phyloP scores from a whole-genome alignment of 371 early-diverging fungal species.

The Batkoa obscura region DNA sequence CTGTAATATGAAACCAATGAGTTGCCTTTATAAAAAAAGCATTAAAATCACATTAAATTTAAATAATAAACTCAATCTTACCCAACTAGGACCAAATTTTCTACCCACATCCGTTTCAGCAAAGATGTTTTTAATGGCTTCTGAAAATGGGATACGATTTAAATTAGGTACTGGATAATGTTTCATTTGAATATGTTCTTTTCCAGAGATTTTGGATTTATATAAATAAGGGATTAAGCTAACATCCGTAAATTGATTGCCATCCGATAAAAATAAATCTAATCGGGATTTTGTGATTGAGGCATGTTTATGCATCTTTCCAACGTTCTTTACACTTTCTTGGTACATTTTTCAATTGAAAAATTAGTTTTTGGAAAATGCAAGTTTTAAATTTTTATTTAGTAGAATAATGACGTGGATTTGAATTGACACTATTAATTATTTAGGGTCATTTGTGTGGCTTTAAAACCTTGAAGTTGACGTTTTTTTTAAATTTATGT shows the following conservation, averaged over 20 bases:
- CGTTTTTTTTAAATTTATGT: too few species aligned
- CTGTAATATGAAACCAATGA: slow-evolving; percentile 62
- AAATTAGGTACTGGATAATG: slow-evolving; percentile 64
- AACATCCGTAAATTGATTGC: slow-evolving; percentile 33
- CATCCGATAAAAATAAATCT: slow-evolving; percentile 20
- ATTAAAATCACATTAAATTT: too few species aligned
- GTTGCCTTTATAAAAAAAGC: slow-evolving; percentile 41
- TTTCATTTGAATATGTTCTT: slow-evolving; percentile 19
- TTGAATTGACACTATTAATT: too few species aligned
- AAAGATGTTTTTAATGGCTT: slow-evolving; percentile 56
- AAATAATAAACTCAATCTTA: slow-evolving; percentile 13
- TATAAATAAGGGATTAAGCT: slow-evolving; percentile 27
- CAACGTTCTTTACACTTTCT: too few species aligned
- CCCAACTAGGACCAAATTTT: slow-evolving; percentile 73
- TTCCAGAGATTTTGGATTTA: slow-evolving; percentile 11
- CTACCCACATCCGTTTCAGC: slow-evolving; percentile 41
- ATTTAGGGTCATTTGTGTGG: too few species aligned
- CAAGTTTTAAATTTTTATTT: too few species aligned
- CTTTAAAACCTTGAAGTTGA: too few species aligned
- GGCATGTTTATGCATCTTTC: slow-evolving; percentile 11
- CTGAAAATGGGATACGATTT: slow-evolving; percentile 60
- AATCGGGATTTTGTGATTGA: slow-evolving; percentile 33
- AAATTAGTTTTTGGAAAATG: too few species aligned
- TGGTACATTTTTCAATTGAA: too few species aligned
- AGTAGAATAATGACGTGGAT: too few species aligned